phyloP scores from a whole-genome alignment of 345 rosid genomes.

The Noccaea caerulescens region DNA sequence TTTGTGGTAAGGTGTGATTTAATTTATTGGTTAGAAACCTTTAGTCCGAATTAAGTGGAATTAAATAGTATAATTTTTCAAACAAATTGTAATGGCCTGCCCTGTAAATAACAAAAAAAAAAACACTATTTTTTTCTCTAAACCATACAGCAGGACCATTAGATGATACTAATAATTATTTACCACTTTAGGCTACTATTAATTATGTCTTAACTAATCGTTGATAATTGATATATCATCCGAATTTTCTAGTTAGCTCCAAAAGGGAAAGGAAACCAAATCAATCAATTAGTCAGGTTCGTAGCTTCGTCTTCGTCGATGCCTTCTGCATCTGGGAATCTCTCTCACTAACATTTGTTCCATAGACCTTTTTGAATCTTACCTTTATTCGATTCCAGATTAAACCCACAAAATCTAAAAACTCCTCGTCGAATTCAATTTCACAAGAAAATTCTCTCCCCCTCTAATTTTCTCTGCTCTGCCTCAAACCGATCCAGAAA shows the following conservation, averaged over 20 bases:
- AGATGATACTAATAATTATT: no score
- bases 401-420: slow-evolving; percentile 12
- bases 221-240: no score
- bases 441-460: neutral
- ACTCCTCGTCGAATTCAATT: slow-evolving; percentile 19
- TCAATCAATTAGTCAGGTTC: slow-evolving; percentile 2
- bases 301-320: slow-evolving; percentile 24
- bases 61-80: no score
- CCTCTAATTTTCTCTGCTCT: neutral
- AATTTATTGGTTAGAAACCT: no score
- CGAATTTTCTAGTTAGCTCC: slow-evolving; percentile 13
- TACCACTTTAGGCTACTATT: no score
- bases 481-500: slow-evolving; percentile 8
- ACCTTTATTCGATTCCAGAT: neutral
- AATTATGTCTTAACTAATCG: no score
- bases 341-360: slow-evolving; percentile 11
- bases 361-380: slow-evolving; percentile 1
- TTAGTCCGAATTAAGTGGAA: no score
- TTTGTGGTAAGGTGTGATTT: no score
- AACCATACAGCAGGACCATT: no score
- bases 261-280: neutral
- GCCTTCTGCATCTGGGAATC: slow-evolving; percentile 23
- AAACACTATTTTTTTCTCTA: no score
- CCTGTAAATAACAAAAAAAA: no score
- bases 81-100: no score